phyloP scores from a whole-genome alignment of 2,329 filamentous ascomycete genomes.

The Dactylonectria estremocensis region DNA sequence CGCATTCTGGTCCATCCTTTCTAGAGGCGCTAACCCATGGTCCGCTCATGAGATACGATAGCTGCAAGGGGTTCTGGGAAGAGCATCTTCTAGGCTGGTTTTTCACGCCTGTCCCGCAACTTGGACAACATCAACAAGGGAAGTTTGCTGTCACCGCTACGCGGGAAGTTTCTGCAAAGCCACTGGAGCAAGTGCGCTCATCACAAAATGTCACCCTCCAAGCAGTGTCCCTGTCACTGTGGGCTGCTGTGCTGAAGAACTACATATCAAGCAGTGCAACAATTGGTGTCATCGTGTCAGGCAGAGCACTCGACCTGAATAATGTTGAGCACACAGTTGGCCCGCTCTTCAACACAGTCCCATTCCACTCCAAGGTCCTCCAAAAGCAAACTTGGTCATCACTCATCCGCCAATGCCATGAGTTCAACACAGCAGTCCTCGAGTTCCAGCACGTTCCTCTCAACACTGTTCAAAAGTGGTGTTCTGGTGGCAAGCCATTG shows the following conservation, averaged over 20 bases:
- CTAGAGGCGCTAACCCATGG: conserved; percentile 78
- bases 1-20: conserved; percentile 68
- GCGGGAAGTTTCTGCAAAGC: conserved; percentile 54
- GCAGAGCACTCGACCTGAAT: conserved; percentile 79
- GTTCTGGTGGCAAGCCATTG: conserved; percentile 70
- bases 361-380: conserved; percentile 70
- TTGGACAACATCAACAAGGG: conserved; percentile 25
- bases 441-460: conserved; percentile 82
- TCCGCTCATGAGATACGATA: conserved; percentile 68
- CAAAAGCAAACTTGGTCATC: conserved; percentile 69
- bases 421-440: conserved; percentile 77
- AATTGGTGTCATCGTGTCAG: conserved; percentile 84
- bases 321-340: conserved; percentile 79
- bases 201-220: conserved; percentile 82
- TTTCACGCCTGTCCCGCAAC: conserved; percentile 29
- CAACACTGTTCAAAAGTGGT: conserved; percentile 86
- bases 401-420: conserved; percentile 76
- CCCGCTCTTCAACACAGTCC: conserved; percentile 91
- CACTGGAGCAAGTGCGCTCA: conserved; percentile 68
- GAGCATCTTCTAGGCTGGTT: conserved; percentile 62
- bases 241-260: conserved; percentile 74
- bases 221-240: conserved; percentile 82
- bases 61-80: conserved; percentile 76
- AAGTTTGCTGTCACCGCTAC: conserved; percentile 17
- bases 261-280: conserved; percentile 64